Evolutionary conservation across 768 basidiomycete species (phyloP), one percentile per base, ranked within the genome.

Genomic region (Chalciporus pseudorubinellus): DNA sequence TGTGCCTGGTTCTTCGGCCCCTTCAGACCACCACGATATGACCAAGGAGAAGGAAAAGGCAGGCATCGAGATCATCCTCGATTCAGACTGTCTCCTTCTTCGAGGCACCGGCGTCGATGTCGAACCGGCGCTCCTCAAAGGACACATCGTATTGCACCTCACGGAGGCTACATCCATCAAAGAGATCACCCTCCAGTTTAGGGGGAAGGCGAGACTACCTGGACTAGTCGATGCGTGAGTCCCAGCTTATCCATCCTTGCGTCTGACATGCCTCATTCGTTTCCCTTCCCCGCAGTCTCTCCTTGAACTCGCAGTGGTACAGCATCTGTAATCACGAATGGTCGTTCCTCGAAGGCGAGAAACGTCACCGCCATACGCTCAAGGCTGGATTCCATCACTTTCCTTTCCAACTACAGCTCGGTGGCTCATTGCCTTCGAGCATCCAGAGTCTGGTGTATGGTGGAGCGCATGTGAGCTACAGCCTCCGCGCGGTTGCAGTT

Each of bases 371-470:
- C 11, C 92, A 91, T 61, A 98, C 94, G 0, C 84, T 98, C 66
- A 97, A 98, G 72, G 92, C 94, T n/a, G 95, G 95, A 13, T 84
- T 83, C 31, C 95, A 98, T 65, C 72, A 84, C 21, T 98, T 98
- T 70, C 95, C 95, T 20, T 98, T 98, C 73, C 84, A 85, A 58
- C 80, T 97, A 51, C 83, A 87, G 53, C 75, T 98, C 24, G 90
- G 91, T 20, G 92, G 91, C 34, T 82, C 85, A 6, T 76, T 97
- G 3, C 95, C 95, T 1, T 91, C 93, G 0, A 82, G 82, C 29
- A 72, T 95, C 38, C 62, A 73, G 34, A 87, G 87, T 4, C 70
- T 62, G 34, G 72, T 72, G 0, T 68, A 74, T 13, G 80, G 82
- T 9, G 80, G 83, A 26, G 87, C 87, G 1, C 77, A 81, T 22